Evolutionary conservation across 139 green algal genomes (phyloP).

Genomic region (Coccomyxa sp.): DNA sequence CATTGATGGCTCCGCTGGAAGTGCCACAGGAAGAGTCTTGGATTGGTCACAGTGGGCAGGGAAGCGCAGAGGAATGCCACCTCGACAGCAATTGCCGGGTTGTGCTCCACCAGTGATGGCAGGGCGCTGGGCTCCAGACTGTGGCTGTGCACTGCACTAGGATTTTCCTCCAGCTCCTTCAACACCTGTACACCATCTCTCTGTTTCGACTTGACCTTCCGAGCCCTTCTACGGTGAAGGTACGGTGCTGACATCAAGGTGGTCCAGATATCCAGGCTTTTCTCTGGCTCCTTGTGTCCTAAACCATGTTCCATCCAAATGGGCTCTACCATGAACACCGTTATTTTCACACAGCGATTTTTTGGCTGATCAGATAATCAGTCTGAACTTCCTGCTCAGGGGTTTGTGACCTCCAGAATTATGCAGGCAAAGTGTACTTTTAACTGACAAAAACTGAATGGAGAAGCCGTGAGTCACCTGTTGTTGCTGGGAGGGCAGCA

Average conservation of each 20-base stretch:
- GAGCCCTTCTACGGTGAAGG: background rate
- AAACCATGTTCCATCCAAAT: background rate
- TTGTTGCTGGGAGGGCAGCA: constrained; percentile 14
- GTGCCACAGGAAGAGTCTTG: too few species aligned
- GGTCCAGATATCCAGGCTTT: background rate
- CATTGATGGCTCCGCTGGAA: too few species aligned
- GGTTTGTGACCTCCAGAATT: too few species aligned
- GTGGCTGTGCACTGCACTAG: constrained; percentile 32
- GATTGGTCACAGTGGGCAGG: too few species aligned
- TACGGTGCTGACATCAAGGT: background rate
- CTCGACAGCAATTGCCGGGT: constrained; percentile 60
- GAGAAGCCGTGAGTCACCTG: background rate
- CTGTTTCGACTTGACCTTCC: background rate
- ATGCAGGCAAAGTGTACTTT: too few species aligned
- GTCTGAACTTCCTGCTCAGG: background rate
- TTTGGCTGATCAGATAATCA: too few species aligned
- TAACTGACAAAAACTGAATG: background rate
- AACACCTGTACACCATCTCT: constrained; percentile 27
- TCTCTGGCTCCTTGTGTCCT: background rate
- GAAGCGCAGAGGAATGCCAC: background rate
- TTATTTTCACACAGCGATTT: background rate
- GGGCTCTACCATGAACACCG: background rate
- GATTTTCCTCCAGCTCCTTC: constrained; percentile 37
- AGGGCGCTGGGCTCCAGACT: constrained; percentile 35
- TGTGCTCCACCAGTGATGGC: constrained; percentile 67